Base-by-base conservation (phyloP, 805 yeast genomes). In the Nakazawaea holstii region DNA sequence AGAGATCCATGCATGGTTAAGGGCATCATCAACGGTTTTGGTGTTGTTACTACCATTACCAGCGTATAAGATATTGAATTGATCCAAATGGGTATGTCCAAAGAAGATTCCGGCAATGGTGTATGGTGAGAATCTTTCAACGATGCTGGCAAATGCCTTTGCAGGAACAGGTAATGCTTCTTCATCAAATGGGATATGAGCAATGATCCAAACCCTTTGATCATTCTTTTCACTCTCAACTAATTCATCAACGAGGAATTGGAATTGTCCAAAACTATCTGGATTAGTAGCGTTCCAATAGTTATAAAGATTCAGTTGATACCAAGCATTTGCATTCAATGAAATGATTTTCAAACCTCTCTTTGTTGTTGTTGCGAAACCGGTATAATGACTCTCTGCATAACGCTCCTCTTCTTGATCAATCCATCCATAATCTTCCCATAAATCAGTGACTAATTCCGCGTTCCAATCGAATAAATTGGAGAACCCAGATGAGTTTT, bases 21-120 rank as follows among this genome's bases (percentile, higher is more conserved):
- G 53, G 4, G 77, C 80, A 32, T 67, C 65, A 5, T 69, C 74
- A 32, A 69, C 68, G 24, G 69, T 63, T 46, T 69, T 68, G 4
- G 64, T 59, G 50, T 62, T 64, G n/a, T 65, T 56, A 27, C 73
- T 76, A 54, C 73, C n/a, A n/a, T n/a, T 72, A 24, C 72, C 65
- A 2, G 74, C 73, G 56, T 82, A 82, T 40, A 80, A 64, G 6
- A 84, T 66, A 46, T 76, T 72, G 67, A 83, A 83, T 61, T 82
- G 84, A 62, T 84, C 91, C 53, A 68, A 66, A 56, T 84, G 90
- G 5, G 87, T 80, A 57, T 82, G 87, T 26, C 90, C 91, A 59
- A 74, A 82, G 68, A 84, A 84, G 29, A 81, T 68, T 40, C 76
- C 84, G 8, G 88, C 84, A 60, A 84, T 79, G 9, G 85, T 80